These are phyloP conservation scores for Viola pubescens DNA, from an alignment of 441 rosid genomes.

Conservation along the genomic window DNA sequence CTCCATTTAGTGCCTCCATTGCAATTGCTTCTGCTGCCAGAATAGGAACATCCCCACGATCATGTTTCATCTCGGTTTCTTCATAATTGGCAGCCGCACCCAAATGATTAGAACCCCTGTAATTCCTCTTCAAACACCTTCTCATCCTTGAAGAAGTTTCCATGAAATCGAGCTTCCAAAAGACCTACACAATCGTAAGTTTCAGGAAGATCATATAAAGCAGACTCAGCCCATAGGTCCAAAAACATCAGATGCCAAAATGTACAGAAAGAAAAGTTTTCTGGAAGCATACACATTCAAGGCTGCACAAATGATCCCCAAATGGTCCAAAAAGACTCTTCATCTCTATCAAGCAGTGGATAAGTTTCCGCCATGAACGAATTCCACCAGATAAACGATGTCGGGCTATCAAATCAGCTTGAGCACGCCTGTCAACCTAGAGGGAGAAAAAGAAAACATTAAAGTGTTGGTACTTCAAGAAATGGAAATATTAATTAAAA, in stretches of 20 bases:
- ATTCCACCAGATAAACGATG: constrained; percentile 62
- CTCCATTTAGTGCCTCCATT: constrained; percentile 64
- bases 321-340: constrained; percentile 82
- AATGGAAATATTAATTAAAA: neutral
- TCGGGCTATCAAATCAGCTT: constrained; percentile 56
- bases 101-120: constrained; percentile 77
- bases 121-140: constrained; percentile 72
- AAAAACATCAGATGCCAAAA: constrained; percentile 12
- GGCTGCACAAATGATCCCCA: constrained; percentile 48
- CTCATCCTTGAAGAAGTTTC: constrained; percentile 99
- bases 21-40: constrained; percentile 89
- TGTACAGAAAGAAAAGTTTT: neutral
- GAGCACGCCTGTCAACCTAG: constrained; percentile 91
- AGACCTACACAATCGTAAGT: constrained; percentile 44
- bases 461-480: constrained; percentile 12
- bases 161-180: constrained; percentile 96
- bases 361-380: constrained; percentile 90
- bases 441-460: constrained; percentile 16
- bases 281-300: constrained; percentile 54
- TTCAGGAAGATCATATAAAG: neutral
- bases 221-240: neutral
- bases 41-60: constrained; percentile 54
- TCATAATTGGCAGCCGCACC: constrained; percentile 95
- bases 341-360: constrained; percentile 81
- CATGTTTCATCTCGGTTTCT: constrained; percentile 37